These are phyloP conservation scores for Eremothecium sinecaudum DNA, from an alignment of 1,139 yeast species.

Conservation along the genomic window DNA sequence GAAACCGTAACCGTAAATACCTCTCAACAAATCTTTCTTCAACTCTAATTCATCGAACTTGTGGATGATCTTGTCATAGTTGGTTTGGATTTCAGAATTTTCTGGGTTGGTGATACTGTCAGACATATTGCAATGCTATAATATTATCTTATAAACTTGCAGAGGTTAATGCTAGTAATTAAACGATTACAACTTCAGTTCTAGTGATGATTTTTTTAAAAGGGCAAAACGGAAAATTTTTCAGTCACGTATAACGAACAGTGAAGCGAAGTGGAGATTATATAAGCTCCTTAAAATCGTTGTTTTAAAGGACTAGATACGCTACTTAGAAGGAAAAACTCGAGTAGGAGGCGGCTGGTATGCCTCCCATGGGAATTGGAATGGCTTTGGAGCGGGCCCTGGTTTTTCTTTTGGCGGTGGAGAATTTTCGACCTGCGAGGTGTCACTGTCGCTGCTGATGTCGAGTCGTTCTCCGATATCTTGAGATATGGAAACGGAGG, in stretches of 20 bases:
- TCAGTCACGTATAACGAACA: conserved; percentile 12
- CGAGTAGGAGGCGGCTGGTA: conserved; percentile 9
- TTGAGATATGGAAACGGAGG: not conserved
- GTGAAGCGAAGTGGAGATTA: not conserved
- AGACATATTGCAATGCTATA: conserved; percentile 29
- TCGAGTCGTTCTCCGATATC: too few relatives aligned
- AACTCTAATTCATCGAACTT: conserved; percentile 80
- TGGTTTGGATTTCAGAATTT: conserved; percentile 79
- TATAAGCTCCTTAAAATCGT: not conserved
- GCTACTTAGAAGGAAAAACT: conserved; percentile 10
- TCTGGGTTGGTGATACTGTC: conserved; percentile 76
- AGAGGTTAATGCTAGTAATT: not conserved
- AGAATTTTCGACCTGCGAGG: not conserved
- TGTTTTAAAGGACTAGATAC: too few relatives aligned
- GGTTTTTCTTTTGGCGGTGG: not conserved
- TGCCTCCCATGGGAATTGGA: conserved; percentile 25
- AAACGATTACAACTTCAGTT: too few relatives aligned
- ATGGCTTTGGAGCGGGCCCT: not conserved
- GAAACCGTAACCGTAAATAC: conserved; percentile 94
- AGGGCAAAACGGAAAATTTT: conserved; percentile 15
- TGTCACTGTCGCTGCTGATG: not conserved
- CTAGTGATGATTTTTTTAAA: conserved; percentile 1
- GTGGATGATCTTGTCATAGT: conserved; percentile 95
- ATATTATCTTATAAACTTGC: not conserved
- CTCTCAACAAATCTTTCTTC: conserved; percentile 70